Evolutionary conservation across 805 yeast genomes (phyloP).

Genomic region (Komagataella pastoris): DNA sequence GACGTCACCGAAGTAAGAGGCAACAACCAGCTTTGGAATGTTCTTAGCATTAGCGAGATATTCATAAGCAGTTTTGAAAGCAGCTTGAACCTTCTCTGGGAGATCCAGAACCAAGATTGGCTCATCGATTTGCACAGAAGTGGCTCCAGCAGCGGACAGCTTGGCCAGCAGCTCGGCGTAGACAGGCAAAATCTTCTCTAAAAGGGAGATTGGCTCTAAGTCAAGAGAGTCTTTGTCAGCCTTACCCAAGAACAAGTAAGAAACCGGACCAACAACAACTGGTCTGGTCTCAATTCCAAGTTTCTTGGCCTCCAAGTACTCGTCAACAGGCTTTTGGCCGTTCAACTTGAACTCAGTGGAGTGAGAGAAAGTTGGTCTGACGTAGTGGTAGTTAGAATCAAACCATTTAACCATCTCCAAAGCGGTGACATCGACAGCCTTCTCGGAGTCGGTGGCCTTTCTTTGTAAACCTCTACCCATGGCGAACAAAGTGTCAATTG

Average conservation of each 20-base stretch:
- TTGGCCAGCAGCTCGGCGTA: conserved; percentile 81
- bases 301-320: conserved; percentile 94
- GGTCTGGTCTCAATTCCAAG: conserved; percentile 97
- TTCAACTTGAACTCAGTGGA: conserved; percentile 91
- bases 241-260: conserved; percentile 91
- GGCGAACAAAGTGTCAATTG: conserved; percentile 89
- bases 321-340: conserved; percentile 94
- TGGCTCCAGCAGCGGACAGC: conserved; percentile 91
- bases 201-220: conserved; percentile 81
- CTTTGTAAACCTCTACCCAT: conserved; percentile 99
- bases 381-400: conserved; percentile 99
- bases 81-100: conserved; percentile 69
- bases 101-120: conserved; percentile 92
- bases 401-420: conserved; percentile 99
- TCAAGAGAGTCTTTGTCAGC: conserved; percentile 96
- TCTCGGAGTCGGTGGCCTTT: conserved; percentile 74
- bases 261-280: conserved; percentile 91
- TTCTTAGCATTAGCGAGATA: conserved; percentile 53
- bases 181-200: conserved; percentile 84
- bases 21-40: conserved; percentile 67
- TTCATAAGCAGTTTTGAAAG: conserved; percentile 82
- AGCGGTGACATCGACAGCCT: conserved; percentile 97
- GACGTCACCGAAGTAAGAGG: conserved; percentile 97
- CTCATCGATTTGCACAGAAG: conserved; percentile 92
- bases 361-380: conserved; percentile 97